These are phyloP conservation scores for Cyanophora paradoxa DNA, from an alignment of 78 protist genomes.

Conservation along the genomic window DNA sequence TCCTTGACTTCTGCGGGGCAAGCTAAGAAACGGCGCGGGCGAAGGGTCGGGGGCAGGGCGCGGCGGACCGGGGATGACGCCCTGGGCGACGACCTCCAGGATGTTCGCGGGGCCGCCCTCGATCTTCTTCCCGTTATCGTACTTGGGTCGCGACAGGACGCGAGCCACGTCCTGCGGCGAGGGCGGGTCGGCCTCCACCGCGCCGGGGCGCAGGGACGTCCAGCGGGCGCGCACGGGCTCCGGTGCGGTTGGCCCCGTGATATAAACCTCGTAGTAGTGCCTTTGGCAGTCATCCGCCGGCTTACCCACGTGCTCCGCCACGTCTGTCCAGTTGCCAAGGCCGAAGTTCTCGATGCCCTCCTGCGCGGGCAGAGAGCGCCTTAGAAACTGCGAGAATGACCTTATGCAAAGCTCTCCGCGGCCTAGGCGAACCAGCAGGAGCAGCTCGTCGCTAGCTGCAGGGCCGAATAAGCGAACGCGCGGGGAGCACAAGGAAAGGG, in stretches of 20 bases:
- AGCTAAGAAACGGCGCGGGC: neutral
- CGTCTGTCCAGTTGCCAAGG: constrained; percentile 5
- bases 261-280: neutral
- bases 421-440: too few relatives aligned
- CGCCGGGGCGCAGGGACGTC: neutral
- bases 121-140: neutral
- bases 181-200: neutral
- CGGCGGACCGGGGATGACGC: too few relatives aligned
- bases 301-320: neutral
- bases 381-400: too few relatives aligned
- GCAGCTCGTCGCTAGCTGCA: too few relatives aligned
- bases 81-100: too few relatives aligned
- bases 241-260: neutral
- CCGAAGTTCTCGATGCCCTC: too few relatives aligned
- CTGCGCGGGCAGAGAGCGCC: too few relatives aligned
- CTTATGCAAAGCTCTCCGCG: too few relatives aligned
- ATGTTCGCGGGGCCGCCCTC: too few relatives aligned
- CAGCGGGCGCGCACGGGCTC: neutral
- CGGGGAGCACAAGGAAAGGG: too few relatives aligned
- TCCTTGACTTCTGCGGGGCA: neutral
- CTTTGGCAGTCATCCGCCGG: neutral
- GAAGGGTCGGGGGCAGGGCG: too few relatives aligned
- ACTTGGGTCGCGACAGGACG: neutral
- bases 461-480: too few relatives aligned
- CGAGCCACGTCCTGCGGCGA: neutral